These are phyloP conservation scores for Daldinia concentrica DNA, from an alignment of 495 filamentous ascomycete genomes.

Conservation along the genomic window DNA sequence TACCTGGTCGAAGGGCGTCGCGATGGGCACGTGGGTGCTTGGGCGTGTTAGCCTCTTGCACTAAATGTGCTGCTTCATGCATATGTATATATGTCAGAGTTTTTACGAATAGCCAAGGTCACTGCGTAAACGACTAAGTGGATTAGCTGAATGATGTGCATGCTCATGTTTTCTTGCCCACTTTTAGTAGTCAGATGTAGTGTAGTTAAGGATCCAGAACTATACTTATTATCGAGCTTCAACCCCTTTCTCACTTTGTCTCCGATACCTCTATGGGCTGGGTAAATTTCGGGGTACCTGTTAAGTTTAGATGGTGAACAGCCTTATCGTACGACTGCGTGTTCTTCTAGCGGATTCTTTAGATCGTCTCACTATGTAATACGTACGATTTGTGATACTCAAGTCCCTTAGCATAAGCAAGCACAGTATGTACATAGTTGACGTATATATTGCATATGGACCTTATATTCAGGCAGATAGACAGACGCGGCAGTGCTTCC, in stretches of 20 bases:
- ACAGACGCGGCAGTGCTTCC: neutral
- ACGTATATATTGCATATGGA: neutral
- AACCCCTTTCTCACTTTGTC: neutral
- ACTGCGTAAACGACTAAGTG: neutral
- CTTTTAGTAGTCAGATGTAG: neutral
- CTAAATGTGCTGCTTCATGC: neutral
- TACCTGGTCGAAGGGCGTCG: conserved; percentile 91
- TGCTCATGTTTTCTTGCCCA: neutral
- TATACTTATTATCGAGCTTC: neutral
- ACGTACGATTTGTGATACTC: neutral
- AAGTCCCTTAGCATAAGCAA: neutral
- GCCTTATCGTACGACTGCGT: neutral
- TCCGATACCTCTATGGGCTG: neutral
- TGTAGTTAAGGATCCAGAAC: neutral
- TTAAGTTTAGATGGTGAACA: neutral
- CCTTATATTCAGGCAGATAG: neutral
- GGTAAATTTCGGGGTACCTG: neutral
- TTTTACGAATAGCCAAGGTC: conserved; percentile 20
- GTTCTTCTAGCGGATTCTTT: neutral
- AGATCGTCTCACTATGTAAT: neutral
- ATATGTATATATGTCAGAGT: conserved; percentile 25
- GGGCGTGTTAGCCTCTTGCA: conserved; percentile 73
- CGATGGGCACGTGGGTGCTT: conserved; percentile 89
- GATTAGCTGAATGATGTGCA: neutral
- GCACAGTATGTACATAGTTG: neutral